These are phyloP conservation scores for Beauveria rudraprayagi DNA, from an alignment of 2,329 filamentous ascomycete species.

Conservation along the genomic window DNA sequence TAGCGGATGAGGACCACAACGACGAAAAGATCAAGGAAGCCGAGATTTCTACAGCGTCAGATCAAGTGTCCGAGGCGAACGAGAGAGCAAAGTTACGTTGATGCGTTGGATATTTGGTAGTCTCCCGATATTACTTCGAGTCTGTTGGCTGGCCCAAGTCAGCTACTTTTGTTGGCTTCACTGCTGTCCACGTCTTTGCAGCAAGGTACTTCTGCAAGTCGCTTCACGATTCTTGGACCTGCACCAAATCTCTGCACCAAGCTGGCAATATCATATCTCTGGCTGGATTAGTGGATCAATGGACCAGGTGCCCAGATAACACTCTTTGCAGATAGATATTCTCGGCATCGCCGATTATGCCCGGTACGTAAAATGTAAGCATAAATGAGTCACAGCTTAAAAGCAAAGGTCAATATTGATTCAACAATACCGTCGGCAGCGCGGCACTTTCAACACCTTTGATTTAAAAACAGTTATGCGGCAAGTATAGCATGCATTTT, in stretches of 20 bases:
- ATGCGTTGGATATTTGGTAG: slow-evolving; percentile 13
- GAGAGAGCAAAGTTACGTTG: slow-evolving; percentile 6
- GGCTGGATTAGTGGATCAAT: slow-evolving; percentile 21
- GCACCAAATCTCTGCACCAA: neutral
- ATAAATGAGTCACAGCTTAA: neutral
- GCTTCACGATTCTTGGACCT: neutral
- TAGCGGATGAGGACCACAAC: neutral
- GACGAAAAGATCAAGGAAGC: neutral
- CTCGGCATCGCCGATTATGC: slow-evolving; percentile 14
- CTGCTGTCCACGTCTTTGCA: slow-evolving; percentile 15
- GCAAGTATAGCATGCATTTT: neutral
- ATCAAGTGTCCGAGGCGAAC: neutral
- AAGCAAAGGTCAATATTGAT: neutral
- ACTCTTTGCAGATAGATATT: slow-evolving; percentile 13
- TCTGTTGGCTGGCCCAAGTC: slow-evolving; percentile 12
- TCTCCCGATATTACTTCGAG: slow-evolving; percentile 17
- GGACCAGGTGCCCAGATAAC: slow-evolving; percentile 14
- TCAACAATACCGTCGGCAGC: slow-evolving; percentile 21
- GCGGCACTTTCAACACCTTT: slow-evolving; percentile 15
- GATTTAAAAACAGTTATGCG: slow-evolving; percentile 25
- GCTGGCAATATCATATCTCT: slow-evolving; percentile 14
- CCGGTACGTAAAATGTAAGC: neutral
- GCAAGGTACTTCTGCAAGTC: slow-evolving; percentile 17
- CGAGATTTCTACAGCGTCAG: neutral
- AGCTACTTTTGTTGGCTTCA: slow-evolving; percentile 1